Conservation (phyloP, 495 filamentous ascomycete species). For the Trichoderma gamsii region DNA sequence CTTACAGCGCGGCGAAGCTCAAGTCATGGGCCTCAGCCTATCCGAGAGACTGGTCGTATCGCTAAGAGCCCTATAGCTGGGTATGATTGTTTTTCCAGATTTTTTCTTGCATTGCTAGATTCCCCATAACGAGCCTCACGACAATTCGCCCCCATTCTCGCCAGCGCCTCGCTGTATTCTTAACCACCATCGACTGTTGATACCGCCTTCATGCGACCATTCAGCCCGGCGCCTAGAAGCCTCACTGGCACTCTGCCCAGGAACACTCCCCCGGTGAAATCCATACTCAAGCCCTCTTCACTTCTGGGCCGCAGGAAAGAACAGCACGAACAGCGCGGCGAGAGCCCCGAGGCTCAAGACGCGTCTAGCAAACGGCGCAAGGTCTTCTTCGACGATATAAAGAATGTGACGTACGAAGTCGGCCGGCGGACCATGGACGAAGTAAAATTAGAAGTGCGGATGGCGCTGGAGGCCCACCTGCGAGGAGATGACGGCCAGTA, state of each 20-base stretch:
- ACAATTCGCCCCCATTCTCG: not conserved
- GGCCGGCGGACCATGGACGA: slow-evolving; percentile 39
- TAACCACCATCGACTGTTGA: not conserved
- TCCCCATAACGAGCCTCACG: not conserved
- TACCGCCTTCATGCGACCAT: slow-evolving; percentile 26
- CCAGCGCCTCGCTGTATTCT: not conserved
- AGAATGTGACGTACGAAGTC: slow-evolving; percentile 57
- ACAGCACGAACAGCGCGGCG: slow-evolving; percentile 33
- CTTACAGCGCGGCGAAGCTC: not conserved
- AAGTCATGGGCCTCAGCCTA: not conserved
- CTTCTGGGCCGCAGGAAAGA: slow-evolving; percentile 33
- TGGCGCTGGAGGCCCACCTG: slow-evolving; percentile 62
- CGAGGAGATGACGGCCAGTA: slow-evolving; percentile 66
- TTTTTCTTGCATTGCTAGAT: not conserved
- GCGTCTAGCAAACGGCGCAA: slow-evolving; percentile 53
- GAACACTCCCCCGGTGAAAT: slow-evolving; percentile 32
- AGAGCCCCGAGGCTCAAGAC: slow-evolving; percentile 38
- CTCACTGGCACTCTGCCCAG: slow-evolving; percentile 19
- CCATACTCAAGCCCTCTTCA: slow-evolving; percentile 37
- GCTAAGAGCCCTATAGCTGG: not conserved
- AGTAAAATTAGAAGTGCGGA: slow-evolving; percentile 67
- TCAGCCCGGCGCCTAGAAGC: slow-evolving; percentile 26
- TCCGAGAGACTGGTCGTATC: not conserved
- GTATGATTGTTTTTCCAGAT: not conserved
- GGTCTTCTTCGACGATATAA: slow-evolving; percentile 70